Evolutionary conservation across 768 basidiomycete species (phyloP).

Genomic region (Leccinum obscurum): DNA sequence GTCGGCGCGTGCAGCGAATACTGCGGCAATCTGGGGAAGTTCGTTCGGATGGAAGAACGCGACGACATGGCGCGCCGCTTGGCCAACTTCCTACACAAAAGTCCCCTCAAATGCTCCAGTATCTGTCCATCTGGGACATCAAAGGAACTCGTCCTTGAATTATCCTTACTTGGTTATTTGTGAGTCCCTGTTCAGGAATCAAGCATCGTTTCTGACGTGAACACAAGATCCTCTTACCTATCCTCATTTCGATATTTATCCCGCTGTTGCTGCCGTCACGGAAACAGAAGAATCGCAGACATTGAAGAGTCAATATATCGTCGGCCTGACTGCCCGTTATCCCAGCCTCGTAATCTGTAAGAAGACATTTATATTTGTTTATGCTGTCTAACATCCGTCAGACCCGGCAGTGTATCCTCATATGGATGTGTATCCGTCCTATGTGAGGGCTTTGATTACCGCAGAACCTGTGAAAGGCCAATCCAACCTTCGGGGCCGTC

Average conservation of each 20-base stretch:
- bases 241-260: conserved; percentile 44
- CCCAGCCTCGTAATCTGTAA: conserved; percentile 40
- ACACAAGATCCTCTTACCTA: conserved; percentile 41
- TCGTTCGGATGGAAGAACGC: conserved; percentile 23
- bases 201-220: conserved; percentile 19
- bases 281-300: not conserved
- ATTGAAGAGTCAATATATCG: not conserved
- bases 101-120: not conserved
- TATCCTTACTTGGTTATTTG: conserved; percentile 33
- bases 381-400: conserved; percentile 12
- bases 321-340: conserved; percentile 26
- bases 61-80: conserved; percentile 19
- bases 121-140: conserved; percentile 3
- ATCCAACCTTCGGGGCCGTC: conserved; percentile 12
- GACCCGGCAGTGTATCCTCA: conserved; percentile 27
- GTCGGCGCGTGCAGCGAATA: conserved; percentile 45
- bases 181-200: conserved; percentile 13
- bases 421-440: conserved; percentile 20
- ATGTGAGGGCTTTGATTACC: not conserved
- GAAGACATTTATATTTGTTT: conserved; percentile 5
- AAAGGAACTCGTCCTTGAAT: conserved; percentile 7
- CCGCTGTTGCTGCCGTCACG: conserved; percentile 8
- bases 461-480: conserved; percentile 1
- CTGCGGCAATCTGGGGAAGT: conserved; percentile 32
- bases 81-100: conserved; percentile 13